Percentiles rank a stretch among this genome's conserved stretches.
phyloP scores from a whole-genome alignment of 2,329 filamentous ascomycete species.

The Penicillium sp. region DNA sequence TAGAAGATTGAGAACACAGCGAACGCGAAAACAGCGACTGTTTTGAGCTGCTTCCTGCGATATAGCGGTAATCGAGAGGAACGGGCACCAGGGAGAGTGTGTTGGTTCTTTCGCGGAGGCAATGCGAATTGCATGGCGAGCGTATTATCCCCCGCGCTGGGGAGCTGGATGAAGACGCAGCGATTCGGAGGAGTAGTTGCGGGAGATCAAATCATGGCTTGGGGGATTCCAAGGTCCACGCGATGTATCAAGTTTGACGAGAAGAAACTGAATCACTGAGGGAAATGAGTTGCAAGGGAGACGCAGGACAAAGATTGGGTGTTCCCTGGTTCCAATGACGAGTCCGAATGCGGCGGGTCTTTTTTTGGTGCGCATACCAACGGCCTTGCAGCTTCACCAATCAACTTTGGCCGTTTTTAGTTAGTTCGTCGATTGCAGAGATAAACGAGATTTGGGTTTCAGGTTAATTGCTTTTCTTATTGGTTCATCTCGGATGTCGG shows the following conservation, averaged over 20 bases:
- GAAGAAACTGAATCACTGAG: not conserved
- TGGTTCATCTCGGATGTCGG: not conserved
- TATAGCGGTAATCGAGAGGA: constrained; percentile 38
- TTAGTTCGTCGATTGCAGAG: not conserved
- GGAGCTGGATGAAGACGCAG: constrained; percentile 2
- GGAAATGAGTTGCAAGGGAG: not conserved
- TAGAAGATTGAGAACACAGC: constrained; percentile 61
- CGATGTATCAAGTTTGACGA: not conserved
- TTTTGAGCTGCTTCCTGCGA: constrained; percentile 64
- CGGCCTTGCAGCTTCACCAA: not conserved
- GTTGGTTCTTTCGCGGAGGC: constrained; percentile 79
- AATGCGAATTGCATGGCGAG: constrained; percentile 80
- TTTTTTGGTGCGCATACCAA: not conserved
- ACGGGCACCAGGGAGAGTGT: constrained; percentile 68
- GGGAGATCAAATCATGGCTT: not conserved
- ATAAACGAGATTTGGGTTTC: not conserved
- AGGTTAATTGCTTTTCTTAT: not conserved
- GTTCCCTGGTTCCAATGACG: constrained; percentile 1
- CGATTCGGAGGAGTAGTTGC: not conserved
- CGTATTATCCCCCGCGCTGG: constrained; percentile 19
- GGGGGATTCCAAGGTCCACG: not conserved
- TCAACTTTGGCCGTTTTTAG: constrained; percentile 5
- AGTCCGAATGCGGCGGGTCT: constrained; percentile 8
- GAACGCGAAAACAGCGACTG: constrained; percentile 56
- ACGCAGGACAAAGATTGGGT: not conserved